Evolutionary conservation across 805 yeast genomes (phyloP), one percentile per base, ranked within the genome.

Genomic region (Candida verbasci): DNA sequence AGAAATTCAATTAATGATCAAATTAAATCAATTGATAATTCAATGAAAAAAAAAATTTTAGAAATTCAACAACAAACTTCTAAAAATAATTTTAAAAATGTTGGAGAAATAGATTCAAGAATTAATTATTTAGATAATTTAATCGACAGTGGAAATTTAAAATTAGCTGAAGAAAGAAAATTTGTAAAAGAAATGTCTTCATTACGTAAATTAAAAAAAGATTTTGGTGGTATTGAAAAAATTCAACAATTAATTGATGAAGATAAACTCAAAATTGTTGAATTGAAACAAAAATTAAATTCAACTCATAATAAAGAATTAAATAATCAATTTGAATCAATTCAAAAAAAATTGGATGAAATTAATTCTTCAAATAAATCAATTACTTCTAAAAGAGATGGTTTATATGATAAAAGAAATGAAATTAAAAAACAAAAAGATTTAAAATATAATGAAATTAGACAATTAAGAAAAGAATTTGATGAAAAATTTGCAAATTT

Each of bases 141-240:
- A 47, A 81, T 93, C 43, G 86, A 84, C 38, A 64, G 83, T 34
- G 97, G 97, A 45, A 63, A 72, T 31, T 71, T 93, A 57, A 77
- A 86, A 50, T 78, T 93, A 54, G 97, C 88, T 37, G 96, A 91
- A 45, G 99, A 93, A 74, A 82, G 86, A 69, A 74, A 80, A 55
- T 64, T 72, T 46, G 78, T 93, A 48, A 85, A 85, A 66, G 97
- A 91, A 66, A 84, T 87, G 72, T 74, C 87, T 35, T 62, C 80
- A 31, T 76, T 93, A 60, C 80, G 91, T 64, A 87, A 86, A 65
- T 66, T 84, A 56, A 78, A 81, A 55, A 83, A 82, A 60, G 89
- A 82, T 59, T 85, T 86, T 56, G 77, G 78, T 34, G 70, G 75
- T 32, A 70, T 89, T 49, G 88, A 80, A 55, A 76, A 77, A 51